A percentile compares a stretch with the other conserved stretches of the same genome.
Conservation (phyloP, 2,329 filamentous ascomycete species). For the Ascomycota sp. region DNA sequence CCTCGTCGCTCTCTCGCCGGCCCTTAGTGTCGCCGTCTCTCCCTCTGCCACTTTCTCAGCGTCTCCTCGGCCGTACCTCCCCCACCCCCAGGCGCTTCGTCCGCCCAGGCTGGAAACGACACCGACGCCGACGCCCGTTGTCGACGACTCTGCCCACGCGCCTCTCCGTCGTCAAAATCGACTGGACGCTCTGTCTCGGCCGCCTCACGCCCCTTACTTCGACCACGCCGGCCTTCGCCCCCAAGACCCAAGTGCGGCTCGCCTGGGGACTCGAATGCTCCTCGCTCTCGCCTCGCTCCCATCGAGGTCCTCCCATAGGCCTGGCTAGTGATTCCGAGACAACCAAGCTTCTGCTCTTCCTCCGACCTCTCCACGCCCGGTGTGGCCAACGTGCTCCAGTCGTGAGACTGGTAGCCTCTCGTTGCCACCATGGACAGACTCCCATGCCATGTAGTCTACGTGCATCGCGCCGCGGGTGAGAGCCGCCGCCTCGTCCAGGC, state of each 20-base stretch:
- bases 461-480: slow-evolving; percentile 30
- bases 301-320: no score
- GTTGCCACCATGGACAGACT: slow-evolving; percentile 35
- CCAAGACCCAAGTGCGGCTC: no score
- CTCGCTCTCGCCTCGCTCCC: no score
- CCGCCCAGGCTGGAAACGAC: no score
- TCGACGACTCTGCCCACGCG: no score
- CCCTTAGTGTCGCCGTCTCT: background rate
- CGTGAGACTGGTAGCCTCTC: slow-evolving; percentile 38
- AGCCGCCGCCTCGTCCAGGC: slow-evolving; percentile 24
- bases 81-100: background rate
- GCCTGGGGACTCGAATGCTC: no score
- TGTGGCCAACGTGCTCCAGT: slow-evolving; percentile 37
- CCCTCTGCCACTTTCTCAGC: background rate
- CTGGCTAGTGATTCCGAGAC: background rate
- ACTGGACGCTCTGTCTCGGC: no score
- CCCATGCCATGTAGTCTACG: slow-evolving; percentile 38
- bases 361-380: slow-evolving; percentile 6
- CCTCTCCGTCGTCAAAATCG: no score
- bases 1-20: no score
- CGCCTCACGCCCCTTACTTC: no score
- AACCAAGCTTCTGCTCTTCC: background rate
- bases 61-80: background rate
- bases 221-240: no score
- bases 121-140: no score